Base-by-base conservation (phyloP, 1,284 basidiomycete species). In the Cystobasidium pallidum region DNA sequence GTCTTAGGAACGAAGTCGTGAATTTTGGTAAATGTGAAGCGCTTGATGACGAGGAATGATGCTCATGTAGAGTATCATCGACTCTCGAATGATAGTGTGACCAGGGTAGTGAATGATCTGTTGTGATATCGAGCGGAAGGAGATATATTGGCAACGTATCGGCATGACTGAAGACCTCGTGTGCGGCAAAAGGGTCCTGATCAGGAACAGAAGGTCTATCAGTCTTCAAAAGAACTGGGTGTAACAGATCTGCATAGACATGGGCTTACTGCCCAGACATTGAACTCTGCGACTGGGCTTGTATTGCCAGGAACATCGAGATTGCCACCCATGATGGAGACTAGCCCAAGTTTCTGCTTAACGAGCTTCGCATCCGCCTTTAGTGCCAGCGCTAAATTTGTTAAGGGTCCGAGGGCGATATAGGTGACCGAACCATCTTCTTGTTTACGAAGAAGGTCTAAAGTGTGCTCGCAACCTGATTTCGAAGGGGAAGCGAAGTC, bases 271-370 rank as follows among this genome's bases (percentile, higher is more conserved):
- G 94, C 93, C 76, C 90, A 96, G 79, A 91, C 93, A 82, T 97
- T 97, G 86, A 85, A 97, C 87, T 95, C 93, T 70, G 92, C 89
- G 0, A 87, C 85, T 3, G 92, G 87, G 17, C 85, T 88, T 0
- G 89, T 91, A 79, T 98, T 98, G 2, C 94, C 94, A 0, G 94
- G 92, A 21, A 91, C 91, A 76, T 97, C 93, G 34, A 98, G 82
- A 1, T 91, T 89, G n/a, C 94, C 94, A n/a, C 94, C 95, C 94
- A 98, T 98, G 79, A 88, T 89, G 21, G 94, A 83, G 30, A 98
- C 84, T 15, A 88, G 85, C 39, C 86, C 86, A 1, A 88, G 83
- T 13, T 61, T 47, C 32, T 84, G 83, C 19, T 88, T 80, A 70
- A 86, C 84, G 0, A 86, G 83, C 36, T 83, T 80, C 0, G 86